A percentile compares a stretch with the other conserved stretches of the same genome.
phyloP scores from a whole-genome alignment of 192 early-diverging fungal genomes.

The Haplosporangium gracile region DNA sequence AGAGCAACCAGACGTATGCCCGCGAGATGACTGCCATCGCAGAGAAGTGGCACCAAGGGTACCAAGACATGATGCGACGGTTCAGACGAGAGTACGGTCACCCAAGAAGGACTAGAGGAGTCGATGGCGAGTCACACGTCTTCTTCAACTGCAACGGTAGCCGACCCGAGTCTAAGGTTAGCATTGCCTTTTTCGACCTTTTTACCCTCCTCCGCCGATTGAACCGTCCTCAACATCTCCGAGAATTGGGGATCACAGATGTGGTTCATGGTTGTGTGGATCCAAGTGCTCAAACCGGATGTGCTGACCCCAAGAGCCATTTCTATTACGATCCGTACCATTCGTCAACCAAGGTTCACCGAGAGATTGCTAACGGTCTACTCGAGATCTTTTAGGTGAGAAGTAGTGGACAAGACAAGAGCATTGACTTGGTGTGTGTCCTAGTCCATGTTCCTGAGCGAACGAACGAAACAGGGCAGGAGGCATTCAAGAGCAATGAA shows the following conservation, averaged over 20 bases:
- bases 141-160: constrained; percentile 8
- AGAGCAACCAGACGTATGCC: constrained; percentile 14
- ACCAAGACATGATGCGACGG: constrained; percentile 27
- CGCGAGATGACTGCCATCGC: constrained; percentile 18
- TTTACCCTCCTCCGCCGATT: not conserved
- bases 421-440: too few relatives aligned
- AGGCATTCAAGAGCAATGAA: not conserved
- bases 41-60: constrained; percentile 18
- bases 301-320: constrained; percentile 13
- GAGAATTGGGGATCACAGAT: constrained; percentile 29
- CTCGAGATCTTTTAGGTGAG: not conserved
- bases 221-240: not conserved
- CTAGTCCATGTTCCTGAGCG: not conserved
- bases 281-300: constrained; percentile 6
- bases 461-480: too few relatives aligned
- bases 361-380: constrained; percentile 30
- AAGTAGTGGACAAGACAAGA: not conserved
- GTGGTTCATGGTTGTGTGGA: constrained; percentile 35
- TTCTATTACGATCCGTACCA: constrained; percentile 43
- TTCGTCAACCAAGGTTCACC: constrained; percentile 35
- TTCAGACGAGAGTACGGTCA: constrained; percentile 15
- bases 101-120: not conserved
- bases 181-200: constrained; percentile 43
- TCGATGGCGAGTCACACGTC: not conserved
- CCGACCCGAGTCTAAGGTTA: constrained; percentile 1